Evolutionary conservation across 805 yeast genomes (phyloP).

Genomic region (Ogataea henricii): DNA sequence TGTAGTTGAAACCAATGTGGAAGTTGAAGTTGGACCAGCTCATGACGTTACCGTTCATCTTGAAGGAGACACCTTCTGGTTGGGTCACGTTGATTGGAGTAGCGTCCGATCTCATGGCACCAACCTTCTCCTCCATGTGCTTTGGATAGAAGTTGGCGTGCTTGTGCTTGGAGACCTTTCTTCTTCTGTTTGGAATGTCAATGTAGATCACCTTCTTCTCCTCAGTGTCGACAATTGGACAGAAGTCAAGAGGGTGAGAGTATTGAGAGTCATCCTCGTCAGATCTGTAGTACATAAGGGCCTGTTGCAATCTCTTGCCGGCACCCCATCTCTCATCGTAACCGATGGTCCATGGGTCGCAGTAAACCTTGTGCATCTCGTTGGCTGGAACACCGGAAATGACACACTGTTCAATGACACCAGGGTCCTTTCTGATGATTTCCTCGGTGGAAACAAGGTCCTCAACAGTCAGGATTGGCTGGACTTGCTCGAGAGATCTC

Average conservation of each 20-base stretch:
- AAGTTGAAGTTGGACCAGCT: slow-evolving; percentile 77
- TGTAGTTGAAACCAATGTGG: slow-evolving; percentile 82
- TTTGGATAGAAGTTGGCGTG: slow-evolving; percentile 72
- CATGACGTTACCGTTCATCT: slow-evolving; percentile 67
- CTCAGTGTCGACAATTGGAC: slow-evolving; percentile 80
- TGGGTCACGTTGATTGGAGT: slow-evolving; percentile 73
- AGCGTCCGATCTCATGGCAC: slow-evolving; percentile 61
- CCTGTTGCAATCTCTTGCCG: slow-evolving; percentile 74
- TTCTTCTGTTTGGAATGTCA: slow-evolving; percentile 74
- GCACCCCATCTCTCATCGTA: slow-evolving; percentile 76
- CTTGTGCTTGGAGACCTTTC: slow-evolving; percentile 66
- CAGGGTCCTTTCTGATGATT: slow-evolving; percentile 68
- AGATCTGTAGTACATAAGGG: slow-evolving; percentile 74
- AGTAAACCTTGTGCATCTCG: slow-evolving; percentile 61
- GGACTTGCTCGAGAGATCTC: slow-evolving; percentile 57
- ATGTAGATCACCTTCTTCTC: slow-evolving; percentile 67
- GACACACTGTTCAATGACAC: slow-evolving; percentile 71
- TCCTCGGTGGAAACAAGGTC: slow-evolving; percentile 66
- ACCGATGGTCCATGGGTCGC: slow-evolving; percentile 70
- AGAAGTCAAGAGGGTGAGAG: slow-evolving; percentile 76
- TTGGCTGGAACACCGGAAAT: slow-evolving; percentile 65
- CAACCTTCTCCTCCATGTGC: slow-evolving; percentile 61
- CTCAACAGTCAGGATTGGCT: slow-evolving; percentile 73
- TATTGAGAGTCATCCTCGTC: slow-evolving; percentile 71
- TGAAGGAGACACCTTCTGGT: slow-evolving; percentile 82